Evolutionary conservation across 2,329 filamentous ascomycete species (phyloP), one percentile per base, ranked within the genome.

Genomic region (Xylariaceae sp.): DNA sequence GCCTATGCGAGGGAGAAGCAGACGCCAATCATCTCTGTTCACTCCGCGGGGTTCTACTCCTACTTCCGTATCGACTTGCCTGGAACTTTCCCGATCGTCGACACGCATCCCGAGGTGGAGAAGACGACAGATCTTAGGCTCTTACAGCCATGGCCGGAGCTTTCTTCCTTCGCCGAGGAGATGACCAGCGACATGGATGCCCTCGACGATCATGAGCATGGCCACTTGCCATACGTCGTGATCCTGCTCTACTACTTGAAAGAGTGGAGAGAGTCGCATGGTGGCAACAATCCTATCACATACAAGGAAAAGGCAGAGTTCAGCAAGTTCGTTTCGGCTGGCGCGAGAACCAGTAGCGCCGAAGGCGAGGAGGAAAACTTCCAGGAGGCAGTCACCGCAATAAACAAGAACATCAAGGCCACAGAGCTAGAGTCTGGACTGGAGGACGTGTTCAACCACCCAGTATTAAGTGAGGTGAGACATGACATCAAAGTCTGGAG

Each of bases 361-460:
- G 90, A 95, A 64, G 91, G 90, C 37, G 88, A 86, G 45, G 93
- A 98, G 63, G 93, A 98, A 70, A 98, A 98, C 65, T 98, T 90
- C 61, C 89, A 96, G 49, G 93, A 98, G 67, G 94, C 93, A 4
- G 82, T 84, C 37, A 83, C 82, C 12, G 89, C 91, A 5, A 90
- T 97, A 1, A 74, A 97, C 59, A 95, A 95, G 66, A 87, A 86
- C n/a, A 73, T 98, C 23, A 83, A 85, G 35, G 70, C 75, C 16
- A 82, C 85, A 37, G 78, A 77, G 21, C 66, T 94, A 17, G 82
- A 85, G 33, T 79, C 79, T 36, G 79, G 82, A 3, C 76, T 95
- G 33, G 81, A 78, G 51, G 83, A 92, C 53, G 82, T 97, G 7
- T 92, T 98, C 61, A 77, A 84, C 29, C 83, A 91, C 59, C 66